Evolutionary conservation across 768 basidiomycete species (phyloP).

Genomic region (Sporobolomyces roseus): DNA sequence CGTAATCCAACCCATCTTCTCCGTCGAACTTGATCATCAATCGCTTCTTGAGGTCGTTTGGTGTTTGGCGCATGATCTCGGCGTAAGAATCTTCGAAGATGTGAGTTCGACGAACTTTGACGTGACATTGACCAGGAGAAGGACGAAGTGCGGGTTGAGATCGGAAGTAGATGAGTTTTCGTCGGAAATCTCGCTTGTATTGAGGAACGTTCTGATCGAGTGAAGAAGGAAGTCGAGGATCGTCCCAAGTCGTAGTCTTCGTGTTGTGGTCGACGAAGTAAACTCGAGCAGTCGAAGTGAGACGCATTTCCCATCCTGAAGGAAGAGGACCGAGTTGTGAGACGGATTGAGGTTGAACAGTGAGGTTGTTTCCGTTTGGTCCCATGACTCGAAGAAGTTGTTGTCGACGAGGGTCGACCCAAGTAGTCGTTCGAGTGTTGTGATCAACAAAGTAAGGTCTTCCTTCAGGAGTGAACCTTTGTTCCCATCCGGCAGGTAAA

Average conservation of each 20-base stretch:
- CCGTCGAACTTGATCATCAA: slow-evolving; percentile 98
- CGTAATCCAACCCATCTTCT: slow-evolving; percentile 97
- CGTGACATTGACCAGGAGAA: slow-evolving; percentile 97
- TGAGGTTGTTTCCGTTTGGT: slow-evolving; percentile 78
- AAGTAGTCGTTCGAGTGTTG: slow-evolving; percentile 98
- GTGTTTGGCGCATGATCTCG: slow-evolving; percentile 98
- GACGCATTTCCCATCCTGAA: slow-evolving; percentile 99
- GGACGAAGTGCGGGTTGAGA: slow-evolving; percentile 97
- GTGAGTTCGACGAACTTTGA: slow-evolving; percentile 95
- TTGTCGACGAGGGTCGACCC: slow-evolving; percentile 98
- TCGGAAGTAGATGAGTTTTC: slow-evolving; percentile 99
- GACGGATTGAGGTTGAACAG: slow-evolving; percentile 89
- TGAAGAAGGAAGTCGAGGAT: slow-evolving; percentile 82
- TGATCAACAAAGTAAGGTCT: slow-evolving; percentile 99
- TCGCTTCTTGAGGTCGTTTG: slow-evolving; percentile 95
- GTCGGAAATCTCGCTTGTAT: slow-evolving; percentile 98
- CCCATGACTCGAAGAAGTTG: slow-evolving; percentile 96
- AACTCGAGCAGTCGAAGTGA: slow-evolving; percentile 93
- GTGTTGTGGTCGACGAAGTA: slow-evolving; percentile 79
- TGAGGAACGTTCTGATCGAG: slow-evolving; percentile 96
- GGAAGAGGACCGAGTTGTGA: slow-evolving; percentile 94
- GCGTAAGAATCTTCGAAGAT: slow-evolving; percentile 99
- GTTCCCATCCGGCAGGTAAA: slow-evolving; percentile 97
- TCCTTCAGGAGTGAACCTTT: slow-evolving; percentile 96
- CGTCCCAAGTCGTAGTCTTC: slow-evolving; percentile 99